Evolutionary conservation across 495 filamentous ascomycete species (phyloP), one percentile per base, ranked within the genome.

Genomic region (Penicillium daleae): DNA sequence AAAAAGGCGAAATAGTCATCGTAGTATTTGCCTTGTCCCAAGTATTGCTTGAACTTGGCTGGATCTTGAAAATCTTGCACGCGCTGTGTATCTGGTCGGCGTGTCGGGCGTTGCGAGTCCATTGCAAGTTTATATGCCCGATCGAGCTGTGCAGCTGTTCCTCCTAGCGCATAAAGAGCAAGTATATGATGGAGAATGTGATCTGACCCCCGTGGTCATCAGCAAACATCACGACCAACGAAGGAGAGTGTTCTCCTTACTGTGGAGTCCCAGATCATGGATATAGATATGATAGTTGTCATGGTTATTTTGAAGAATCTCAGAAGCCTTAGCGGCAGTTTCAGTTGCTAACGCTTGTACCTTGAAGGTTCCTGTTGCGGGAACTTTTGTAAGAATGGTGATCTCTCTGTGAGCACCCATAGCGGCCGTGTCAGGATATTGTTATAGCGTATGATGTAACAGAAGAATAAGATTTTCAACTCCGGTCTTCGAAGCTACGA

Each of bases 131-230:
- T 58, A 49, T 70, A 79, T 1, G 66, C 67, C 22, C 56, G 42
- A 26, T 72, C 60, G 6, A 80, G 57, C 51, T 76, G 67, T 7
- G 29, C 2, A 2, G 64, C 52, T 9, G 46, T 59, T 35, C 48
- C 76, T 12, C 76, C 76, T 29, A 79, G 24, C 19, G 76, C 66
- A 29, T 66, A 60, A 1, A 67, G 21, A 15, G 66, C 71, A 2
- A 79, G 67, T 7, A 78, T 21, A 51, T 64, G 61, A 59, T 79
- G 76, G 12, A 71, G 42, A 26, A 74, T 78, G 61, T 79, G 76
- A 59, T 79, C 75, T 69, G 35, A 15, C 17, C n/a, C n/a, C n/a
- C n/a, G n/a, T n/a, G n/a, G n/a, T n/a, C n/a, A n/a, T n/a, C n/a
- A n/a, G n/a, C n/a, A n/a, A 19, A 15, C 8, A 7, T 52, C 15